Evolutionary conservation across 2,329 filamentous ascomycete genomes (phyloP).

Genomic region (Moelleriella libera): DNA sequence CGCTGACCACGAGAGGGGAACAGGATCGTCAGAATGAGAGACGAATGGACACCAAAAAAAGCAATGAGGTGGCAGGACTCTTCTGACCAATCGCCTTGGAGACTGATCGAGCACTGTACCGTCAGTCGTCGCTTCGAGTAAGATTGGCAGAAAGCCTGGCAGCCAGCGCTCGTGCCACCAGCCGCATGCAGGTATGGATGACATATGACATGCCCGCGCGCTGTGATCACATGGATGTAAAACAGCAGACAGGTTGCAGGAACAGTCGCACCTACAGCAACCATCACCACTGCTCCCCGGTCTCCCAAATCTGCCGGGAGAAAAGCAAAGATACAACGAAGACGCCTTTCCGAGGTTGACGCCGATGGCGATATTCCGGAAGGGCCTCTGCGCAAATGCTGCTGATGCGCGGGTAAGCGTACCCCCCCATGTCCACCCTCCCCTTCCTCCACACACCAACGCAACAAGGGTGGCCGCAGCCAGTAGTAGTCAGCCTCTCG

Average conservation of each 20-base stretch:
- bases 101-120: too few relatives aligned
- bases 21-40: too few relatives aligned
- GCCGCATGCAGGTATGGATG: not conserved
- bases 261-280: not conserved
- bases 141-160: not conserved
- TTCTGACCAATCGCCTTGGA: too few relatives aligned
- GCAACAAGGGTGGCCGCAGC: constrained; percentile 1
- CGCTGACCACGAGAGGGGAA: too few relatives aligned
- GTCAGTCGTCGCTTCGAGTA: not conserved
- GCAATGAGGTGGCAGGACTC: too few relatives aligned
- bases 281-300: not conserved
- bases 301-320: not conserved
- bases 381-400: not conserved
- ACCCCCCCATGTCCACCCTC: not conserved
- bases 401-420: too few relatives aligned
- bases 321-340: not conserved
- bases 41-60: too few relatives aligned
- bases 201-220: not conserved
- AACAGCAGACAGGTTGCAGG: not conserved
- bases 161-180: not conserved
- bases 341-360: not conserved
- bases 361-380: not conserved
- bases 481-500: constrained; percentile 3
- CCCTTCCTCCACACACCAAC: not conserved
- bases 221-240: not conserved